These are phyloP conservation scores for Takashimella tepidaria DNA, from an alignment of 1,284 basidiomycete genomes.

Conservation along the genomic window DNA sequence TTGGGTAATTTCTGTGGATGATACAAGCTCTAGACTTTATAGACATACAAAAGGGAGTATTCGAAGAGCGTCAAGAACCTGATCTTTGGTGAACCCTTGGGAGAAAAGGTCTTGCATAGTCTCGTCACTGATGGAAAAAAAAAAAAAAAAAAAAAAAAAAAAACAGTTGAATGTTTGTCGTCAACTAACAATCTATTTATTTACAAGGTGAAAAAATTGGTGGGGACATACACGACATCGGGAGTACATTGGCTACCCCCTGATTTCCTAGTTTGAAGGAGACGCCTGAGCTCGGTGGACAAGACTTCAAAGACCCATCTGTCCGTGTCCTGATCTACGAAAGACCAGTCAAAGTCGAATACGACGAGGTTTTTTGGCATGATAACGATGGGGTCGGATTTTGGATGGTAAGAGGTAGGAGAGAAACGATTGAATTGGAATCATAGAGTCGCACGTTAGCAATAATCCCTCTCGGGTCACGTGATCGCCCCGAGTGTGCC, in stretches of 20 bases:
- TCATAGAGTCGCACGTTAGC: no score
- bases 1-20: no score
- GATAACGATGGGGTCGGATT: no score
- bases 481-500: no score
- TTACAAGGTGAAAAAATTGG: no score
- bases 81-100: constrained; percentile 61
- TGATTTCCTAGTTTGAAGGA: constrained; percentile 67
- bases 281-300: constrained; percentile 73
- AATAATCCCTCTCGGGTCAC: no score
- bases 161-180: neutral
- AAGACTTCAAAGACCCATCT: constrained; percentile 93
- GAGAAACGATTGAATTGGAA: no score
- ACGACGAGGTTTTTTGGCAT: constrained; percentile 71
- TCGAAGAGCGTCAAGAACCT: constrained; percentile 72
- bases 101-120: constrained; percentile 64
- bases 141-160: no score
- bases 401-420: no score
- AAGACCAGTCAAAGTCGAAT: constrained; percentile 95
- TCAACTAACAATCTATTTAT: no score
- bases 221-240: constrained; percentile 72
- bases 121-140: constrained; percentile 53
- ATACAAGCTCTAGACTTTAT: no score
- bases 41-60: constrained; percentile 78
- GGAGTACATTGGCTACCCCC: constrained; percentile 70
- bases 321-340: constrained; percentile 90